Base-by-base conservation (phyloP, 306 rosid genomes). In the Begonia fuchsioides region DNA sequence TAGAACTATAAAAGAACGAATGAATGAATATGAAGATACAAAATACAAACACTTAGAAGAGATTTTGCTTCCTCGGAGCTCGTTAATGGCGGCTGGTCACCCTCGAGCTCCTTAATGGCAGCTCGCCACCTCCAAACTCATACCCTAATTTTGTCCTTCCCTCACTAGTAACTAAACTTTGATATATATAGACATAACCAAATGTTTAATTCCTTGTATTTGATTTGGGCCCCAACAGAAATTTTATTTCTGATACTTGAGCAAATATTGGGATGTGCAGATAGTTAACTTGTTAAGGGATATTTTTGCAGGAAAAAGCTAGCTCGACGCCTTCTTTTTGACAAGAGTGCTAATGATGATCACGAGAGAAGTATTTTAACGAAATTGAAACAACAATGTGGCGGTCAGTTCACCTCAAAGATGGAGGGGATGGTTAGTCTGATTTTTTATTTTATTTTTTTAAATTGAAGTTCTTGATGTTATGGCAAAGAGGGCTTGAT, bases 341-440 rank as follows among this genome's bases (percentile, higher is more conserved):
- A 73, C 60, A 73, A 73, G 53, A 73, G 78, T 56, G 78, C 78
- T 45, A 73, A 68, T 19, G 78, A 73, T 47, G 78, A 73, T 53
- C 78, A 73, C 13, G 78, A 73, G 68, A 68, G 78, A 68, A 68
- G 78, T 52, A 73, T 73, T 38, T 59, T 73, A 62, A 73, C 74
- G 32, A 73, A 73, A 57, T 54, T 73, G 60, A 73, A 73, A 60
- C 78, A 73, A 56, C 78, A 73, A 60, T 73, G 78, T 49, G 78
- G 74, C 12, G 78, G 74, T 47, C 74, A 68, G 62, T 68, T 73
- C 60, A 73, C 78, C 50, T 73, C 78, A 52, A 73, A 73, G 74
- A 73, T 73, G 78, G 78, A 73, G 65, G 74, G 78, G 47, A 73
- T 73, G 78, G 78, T 73, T 38, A 9, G 71, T 57, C 32, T 7